These are phyloP conservation scores for Madurella fahalii DNA, from an alignment of 2,329 filamentous ascomycete species.

Conservation along the genomic window DNA sequence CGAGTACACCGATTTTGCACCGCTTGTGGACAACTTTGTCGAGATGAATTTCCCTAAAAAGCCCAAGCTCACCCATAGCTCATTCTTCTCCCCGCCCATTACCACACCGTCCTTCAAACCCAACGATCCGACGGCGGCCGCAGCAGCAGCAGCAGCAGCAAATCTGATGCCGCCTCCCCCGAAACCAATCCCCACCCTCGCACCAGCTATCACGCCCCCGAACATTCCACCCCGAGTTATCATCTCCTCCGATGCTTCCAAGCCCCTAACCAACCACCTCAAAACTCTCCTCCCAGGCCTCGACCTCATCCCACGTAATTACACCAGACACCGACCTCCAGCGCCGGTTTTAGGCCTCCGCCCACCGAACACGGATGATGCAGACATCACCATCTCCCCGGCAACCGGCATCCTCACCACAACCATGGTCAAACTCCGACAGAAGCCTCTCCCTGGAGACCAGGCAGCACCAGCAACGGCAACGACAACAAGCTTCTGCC, in stretches of 20 bases:
- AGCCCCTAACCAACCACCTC: conserved; percentile 15
- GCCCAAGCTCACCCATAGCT: conserved; percentile 20
- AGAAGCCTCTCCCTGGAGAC: conserved; percentile 62
- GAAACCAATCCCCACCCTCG: conserved; percentile 16
- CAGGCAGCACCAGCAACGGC: conserved; percentile 30
- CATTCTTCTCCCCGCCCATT: conserved; percentile 15
- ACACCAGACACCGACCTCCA: conserved; percentile 23
- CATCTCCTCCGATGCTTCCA: conserved; percentile 22
- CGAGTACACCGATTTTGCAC: conserved; percentile 19
- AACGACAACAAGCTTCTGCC: conserved; percentile 46
- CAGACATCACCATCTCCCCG: conserved; percentile 70
- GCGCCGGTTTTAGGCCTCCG: conserved; percentile 25
- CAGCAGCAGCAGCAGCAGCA: conserved; percentile 4
- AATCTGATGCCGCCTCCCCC: conserved; percentile 15
- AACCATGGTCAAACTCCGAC: conserved; percentile 66
- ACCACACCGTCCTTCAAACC: neutral
- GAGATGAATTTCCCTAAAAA: conserved; percentile 27
- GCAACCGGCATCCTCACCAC: conserved; percentile 66
- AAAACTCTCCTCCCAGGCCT: conserved; percentile 25
- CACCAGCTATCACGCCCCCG: conserved; percentile 19
- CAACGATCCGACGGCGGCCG: neutral
- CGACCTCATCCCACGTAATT: conserved; percentile 29
- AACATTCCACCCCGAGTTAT: conserved; percentile 21
- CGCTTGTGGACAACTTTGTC: conserved; percentile 27
- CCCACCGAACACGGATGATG: conserved; percentile 50